A percentile compares a stretch with the other conserved stretches of the same genome.
These are phyloP conservation scores for Spiraea crenata DNA, from an alignment of 331 rosid genomes.

Conservation along the genomic window DNA sequence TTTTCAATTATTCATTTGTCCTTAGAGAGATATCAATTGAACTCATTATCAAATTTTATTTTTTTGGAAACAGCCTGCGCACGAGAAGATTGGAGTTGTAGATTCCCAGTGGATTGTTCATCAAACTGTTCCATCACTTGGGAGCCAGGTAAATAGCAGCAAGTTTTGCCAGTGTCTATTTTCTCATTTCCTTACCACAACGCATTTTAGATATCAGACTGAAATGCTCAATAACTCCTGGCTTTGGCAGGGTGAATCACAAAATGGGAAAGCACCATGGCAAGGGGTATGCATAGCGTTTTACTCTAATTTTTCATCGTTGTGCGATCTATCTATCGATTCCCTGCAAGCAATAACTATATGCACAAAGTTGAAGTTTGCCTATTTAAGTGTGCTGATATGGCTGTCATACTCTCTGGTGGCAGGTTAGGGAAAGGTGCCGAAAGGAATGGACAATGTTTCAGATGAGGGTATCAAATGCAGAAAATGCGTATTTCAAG, in stretches of 20 bases:
- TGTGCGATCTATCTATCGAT: background rate
- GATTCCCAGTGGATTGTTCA: slow-evolving; percentile 97
- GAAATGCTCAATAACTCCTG: background rate
- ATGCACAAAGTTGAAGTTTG: no score
- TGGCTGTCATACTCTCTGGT: slow-evolving; percentile 21
- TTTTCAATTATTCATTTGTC: background rate
- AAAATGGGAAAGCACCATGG: slow-evolving; percentile 74
- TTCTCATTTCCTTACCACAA: background rate
- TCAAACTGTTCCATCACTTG: slow-evolving; percentile 86
- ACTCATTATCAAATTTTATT: background rate
- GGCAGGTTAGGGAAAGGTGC: slow-evolving; percentile 89
- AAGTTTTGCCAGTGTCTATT: slow-evolving; percentile 4
- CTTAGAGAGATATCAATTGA: background rate
- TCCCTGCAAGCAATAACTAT: background rate
- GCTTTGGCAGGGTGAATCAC: slow-evolving; percentile 67
- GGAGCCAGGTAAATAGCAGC: slow-evolving; percentile 67
- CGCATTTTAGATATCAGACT: background rate
- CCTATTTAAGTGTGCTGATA: slow-evolving; percentile 7
- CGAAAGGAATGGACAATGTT: slow-evolving; percentile 93
- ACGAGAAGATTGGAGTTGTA: slow-evolving; percentile 92
- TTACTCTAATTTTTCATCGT: slow-evolving; percentile 1
- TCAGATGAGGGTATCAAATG: slow-evolving; percentile 60
- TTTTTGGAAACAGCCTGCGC: slow-evolving; percentile 69
- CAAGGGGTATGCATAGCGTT: slow-evolving; percentile 58
- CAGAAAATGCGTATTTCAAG: slow-evolving; percentile 67